Base-by-base conservation (phyloP, 2,329 filamentous ascomycete genomes). In the Verticillium albo-atrum region DNA sequence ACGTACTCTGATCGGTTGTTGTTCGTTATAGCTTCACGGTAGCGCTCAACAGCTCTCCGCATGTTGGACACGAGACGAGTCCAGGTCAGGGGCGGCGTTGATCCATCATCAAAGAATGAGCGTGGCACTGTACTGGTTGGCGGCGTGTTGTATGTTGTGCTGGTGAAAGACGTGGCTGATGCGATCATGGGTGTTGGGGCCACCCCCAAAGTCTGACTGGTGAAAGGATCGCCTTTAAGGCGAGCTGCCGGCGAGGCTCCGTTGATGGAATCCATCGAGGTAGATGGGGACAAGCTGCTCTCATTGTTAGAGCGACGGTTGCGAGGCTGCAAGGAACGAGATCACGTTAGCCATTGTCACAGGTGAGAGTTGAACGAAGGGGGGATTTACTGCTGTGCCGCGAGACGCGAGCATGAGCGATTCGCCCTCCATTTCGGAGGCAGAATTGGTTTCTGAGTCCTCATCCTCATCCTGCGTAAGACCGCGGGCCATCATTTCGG, bases 81-180 rank as follows among this genome's bases (percentile, higher is more conserved):
- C 95, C 95, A 99, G 12, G 92, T 96, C 54, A 97, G 79, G 6
- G 91, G 88, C 10, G 90, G 84, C 3, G 88, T 87, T 55, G 87
- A 85, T n/a, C 89, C 88, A 71, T 97, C 92, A 66, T 98, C 93
- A 68, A 97, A 95, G 76, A 97, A 96, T 56, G 90, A 92, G 61
- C 88, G 87, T 34, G 92, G 90, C 61, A 92, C 85, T 5, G 81
- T 82, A 25, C 83, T 80, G 32, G 83, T 82, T 27, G 82, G 79
- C 1, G 84, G 83, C 1, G 86, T 74, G 64, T 80, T 83, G 68
- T 85, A 86, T 6, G 79, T 79, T 7, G 79, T 77, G 64, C 80
- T 83, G 3, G 84, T 87, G 64, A 88, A 88, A 4, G 86, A 86
- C 9, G 85, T 88, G 4, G 83, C 83, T 1, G 82, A 84, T 17